These are phyloP conservation scores for Monilinia vaccinii-corymbosi DNA, from an alignment of 2,329 filamentous ascomycete species.

Conservation along the genomic window DNA sequence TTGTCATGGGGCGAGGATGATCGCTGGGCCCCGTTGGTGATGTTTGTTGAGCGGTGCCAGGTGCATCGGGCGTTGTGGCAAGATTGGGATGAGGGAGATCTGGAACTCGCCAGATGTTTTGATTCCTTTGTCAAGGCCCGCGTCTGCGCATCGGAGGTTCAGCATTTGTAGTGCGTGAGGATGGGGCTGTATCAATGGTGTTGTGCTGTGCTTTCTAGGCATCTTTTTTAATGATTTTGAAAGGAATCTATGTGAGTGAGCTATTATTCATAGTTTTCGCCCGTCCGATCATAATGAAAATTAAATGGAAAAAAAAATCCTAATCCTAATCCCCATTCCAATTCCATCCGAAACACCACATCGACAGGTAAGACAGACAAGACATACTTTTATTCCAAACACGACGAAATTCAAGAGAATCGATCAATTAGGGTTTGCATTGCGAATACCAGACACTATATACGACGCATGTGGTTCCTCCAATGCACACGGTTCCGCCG, in stretches of 20 bases:
- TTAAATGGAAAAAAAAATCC: no score
- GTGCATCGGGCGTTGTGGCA: not conserved
- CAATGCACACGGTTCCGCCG: conserved; percentile 14
- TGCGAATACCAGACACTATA: conserved; percentile 18
- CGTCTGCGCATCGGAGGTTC: not conserved
- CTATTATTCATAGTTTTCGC: not conserved
- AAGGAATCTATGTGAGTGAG: no score
- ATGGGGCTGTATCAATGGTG: not conserved
- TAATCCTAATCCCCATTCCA: no score
- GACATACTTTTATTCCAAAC: not conserved
- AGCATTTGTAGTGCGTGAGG: not conserved
- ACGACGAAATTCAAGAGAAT: not conserved
- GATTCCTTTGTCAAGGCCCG: not conserved
- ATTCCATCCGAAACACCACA: no score
- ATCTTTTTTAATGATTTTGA: not conserved
- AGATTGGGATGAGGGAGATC: not conserved
- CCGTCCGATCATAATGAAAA: not conserved
- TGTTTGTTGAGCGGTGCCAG: not conserved
- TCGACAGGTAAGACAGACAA: no score
- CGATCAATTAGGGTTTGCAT: conserved; percentile 12
- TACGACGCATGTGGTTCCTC: conserved; percentile 14
- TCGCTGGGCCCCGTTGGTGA: not conserved
- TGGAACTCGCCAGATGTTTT: not conserved
- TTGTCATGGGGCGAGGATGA: not conserved
- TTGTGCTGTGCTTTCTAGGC: not conserved